Evolutionary conservation across 2,329 filamentous ascomycete genomes (phyloP).

Genomic region (Thyridium curvatum): DNA sequence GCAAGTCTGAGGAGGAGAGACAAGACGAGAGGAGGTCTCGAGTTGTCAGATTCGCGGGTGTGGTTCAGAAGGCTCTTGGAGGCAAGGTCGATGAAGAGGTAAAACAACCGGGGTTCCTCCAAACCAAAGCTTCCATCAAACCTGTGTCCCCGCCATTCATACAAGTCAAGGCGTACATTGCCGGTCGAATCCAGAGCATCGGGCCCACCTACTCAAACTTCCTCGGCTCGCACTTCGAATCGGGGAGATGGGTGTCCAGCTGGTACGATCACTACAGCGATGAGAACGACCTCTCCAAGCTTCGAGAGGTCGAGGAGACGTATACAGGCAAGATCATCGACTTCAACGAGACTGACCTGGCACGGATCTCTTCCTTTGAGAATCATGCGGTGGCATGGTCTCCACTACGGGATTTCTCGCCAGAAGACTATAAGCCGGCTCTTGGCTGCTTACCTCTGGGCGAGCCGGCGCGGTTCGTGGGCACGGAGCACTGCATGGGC

Average conservation of each 20-base stretch:
- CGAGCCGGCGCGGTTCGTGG: constrained; percentile 7
- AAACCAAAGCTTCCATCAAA: not conserved
- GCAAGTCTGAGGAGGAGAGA: not conserved
- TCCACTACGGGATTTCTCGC: not conserved
- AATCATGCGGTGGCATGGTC: not conserved
- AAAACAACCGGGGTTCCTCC: not conserved
- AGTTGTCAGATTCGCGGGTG: constrained; percentile 8
- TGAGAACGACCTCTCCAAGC: constrained; percentile 1
- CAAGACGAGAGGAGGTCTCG: constrained; percentile 5
- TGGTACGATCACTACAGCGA: constrained; percentile 6
- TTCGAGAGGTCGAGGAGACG: constrained; percentile 8
- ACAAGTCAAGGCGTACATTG: constrained; percentile 8
- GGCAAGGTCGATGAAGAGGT: constrained; percentile 4
- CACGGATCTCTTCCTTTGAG: constrained; percentile 5
- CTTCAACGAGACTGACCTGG: constrained; percentile 3
- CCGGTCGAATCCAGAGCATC: constrained; percentile 6
- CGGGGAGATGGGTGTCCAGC: constrained; percentile 7
- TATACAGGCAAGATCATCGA: constrained; percentile 7
- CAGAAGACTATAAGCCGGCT: not conserved
- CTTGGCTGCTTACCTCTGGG: not conserved
- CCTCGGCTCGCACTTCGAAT: constrained; percentile 6
- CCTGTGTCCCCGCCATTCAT: not conserved
- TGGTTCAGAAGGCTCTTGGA: constrained; percentile 7
- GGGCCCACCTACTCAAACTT: constrained; percentile 6
- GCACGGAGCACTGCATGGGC: constrained; percentile 5